Base-by-base conservation (phyloP, 1,284 basidiomycete species). In the Ceratobasidium sp. region DNA sequence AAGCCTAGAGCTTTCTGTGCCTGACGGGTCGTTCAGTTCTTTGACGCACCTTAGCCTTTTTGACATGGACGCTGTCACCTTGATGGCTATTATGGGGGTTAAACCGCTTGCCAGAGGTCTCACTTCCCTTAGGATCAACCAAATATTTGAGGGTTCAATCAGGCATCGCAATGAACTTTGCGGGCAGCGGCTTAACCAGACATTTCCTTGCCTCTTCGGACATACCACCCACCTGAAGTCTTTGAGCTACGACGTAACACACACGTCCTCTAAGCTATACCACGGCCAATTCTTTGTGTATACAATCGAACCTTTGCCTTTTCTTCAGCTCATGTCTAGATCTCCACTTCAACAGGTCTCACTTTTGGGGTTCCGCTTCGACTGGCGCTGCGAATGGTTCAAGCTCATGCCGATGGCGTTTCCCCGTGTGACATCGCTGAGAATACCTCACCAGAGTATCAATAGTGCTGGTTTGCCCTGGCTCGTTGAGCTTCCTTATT, bases 1-100 rank as follows among this genome's bases (percentile, higher is more conserved):
- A 20, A 28, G 33, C 3, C 46, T 64, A 9, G 13, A 51, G 26
- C 23, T 61, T n/a, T 64, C n/a, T 5, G 44, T 53, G 26, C 49
- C 71, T 20, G 60, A 75, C 12, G 28, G 26, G 2, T 75, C 71
- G 18, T 75, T 75, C 46, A 60, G 44, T 33, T 15, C 60, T 18
- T 39, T 75, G 28, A 28, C 18, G 28, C 40, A 55, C 5, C 28
- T 75, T 3, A 39, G 44, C 9, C 46, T 75, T 6, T 7, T 55
- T 20, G 42, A 63, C 12, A n/a, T 64, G 2, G 26, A 53, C 7
- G 15, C 44, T 13, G 23, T 20, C 26, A 64, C 3, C 18, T 10
- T 60, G 23, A 1, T 12, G 9, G 26, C n/a, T 3, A 18, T 75
- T 3, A 39, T 75, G 44, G 15, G 15, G 3, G 46, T 64, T n/a